Evolutionary conservation across 495 filamentous ascomycete species (phyloP), one percentile per base, ranked within the genome.

Genomic region (Chaetomidium leptoderma): DNA sequence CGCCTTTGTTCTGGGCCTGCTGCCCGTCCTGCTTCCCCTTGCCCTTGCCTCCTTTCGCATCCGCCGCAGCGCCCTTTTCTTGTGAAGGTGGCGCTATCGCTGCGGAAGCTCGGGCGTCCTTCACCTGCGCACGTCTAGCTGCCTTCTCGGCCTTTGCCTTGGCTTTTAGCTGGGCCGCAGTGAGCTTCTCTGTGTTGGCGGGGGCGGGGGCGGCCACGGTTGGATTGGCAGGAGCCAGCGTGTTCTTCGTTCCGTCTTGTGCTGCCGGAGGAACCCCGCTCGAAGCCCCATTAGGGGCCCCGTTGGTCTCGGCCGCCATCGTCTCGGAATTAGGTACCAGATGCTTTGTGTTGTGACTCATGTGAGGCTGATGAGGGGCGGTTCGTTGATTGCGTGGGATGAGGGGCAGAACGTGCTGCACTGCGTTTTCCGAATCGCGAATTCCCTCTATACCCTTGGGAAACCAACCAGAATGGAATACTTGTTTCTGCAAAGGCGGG

Each of bases 131-230:
- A 66, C 91, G 80, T 56, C 85, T 78, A 30, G 87, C 87, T 48
- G 82, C 81, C 68, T 91, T 92, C 62, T 93, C 88, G 11, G 83
- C 88, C 67, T 92, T 90, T 49, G 83, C 82, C 69, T 82, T 80
- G 50, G 87, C 87, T 66, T 92, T 93, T 65, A 90, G 63, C 66
- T 91, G 86, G 7, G 84, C 85, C 11, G 78, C 76, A 1, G 83
- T 83, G 51, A 83, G 76, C 55, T 89, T 71, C 49, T 70, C 58
- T 39, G 61, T 13, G 43, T 45, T 58, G 23, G 61, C 51, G 0
- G 59, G 24, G 10, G 60, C n/a, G 29, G 53, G n/a, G n/a, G n/a
- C n/a, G n/a, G n/a, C n/a, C n/a, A n/a, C 44, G 14, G 59, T 39
- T 7, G 59, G 33, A 9, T 50, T 55, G 33, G 52, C 48, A 16